Evolutionary conservation across 148 eudicot species (phyloP).

Genomic region (Amaranthus cruentus): DNA sequence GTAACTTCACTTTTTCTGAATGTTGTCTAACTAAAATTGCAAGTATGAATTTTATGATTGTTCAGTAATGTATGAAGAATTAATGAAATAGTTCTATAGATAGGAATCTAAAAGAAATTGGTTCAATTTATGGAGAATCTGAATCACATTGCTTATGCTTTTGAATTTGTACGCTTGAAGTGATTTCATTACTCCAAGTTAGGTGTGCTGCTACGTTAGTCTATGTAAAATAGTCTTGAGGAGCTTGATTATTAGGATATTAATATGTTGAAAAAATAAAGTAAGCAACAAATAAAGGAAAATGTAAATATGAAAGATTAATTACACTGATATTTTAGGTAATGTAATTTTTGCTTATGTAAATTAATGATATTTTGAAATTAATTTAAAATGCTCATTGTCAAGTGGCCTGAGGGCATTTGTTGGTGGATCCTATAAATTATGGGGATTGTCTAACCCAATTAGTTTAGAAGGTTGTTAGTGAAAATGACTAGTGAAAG

Average conservation of each 20-base stretch:
- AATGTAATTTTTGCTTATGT: too few relatives aligned
- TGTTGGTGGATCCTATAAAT: not conserved
- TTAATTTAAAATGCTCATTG: too few relatives aligned
- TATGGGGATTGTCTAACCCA: not conserved
- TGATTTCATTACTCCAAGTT: not conserved
- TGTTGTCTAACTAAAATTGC: not conserved
- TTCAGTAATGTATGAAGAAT: not conserved
- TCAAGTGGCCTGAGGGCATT: too few relatives aligned
- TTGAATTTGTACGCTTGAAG: not conserved
- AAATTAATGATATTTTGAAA: too few relatives aligned
- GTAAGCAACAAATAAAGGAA: too few relatives aligned
- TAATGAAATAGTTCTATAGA: not conserved
- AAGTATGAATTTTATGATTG: not conserved
- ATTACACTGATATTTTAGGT: too few relatives aligned
- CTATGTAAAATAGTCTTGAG: not conserved
- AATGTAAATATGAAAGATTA: too few relatives aligned
- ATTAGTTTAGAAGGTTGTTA: not conserved
- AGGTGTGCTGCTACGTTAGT: not conserved
- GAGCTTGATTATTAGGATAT: too few relatives aligned
- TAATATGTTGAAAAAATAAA: too few relatives aligned
- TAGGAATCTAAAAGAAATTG: not conserved
- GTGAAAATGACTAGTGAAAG: not conserved
- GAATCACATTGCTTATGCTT: not conserved
- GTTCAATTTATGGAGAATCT: not conserved
- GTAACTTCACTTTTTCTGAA: slow-evolving; percentile 23